Base-by-base conservation (phyloP, 2,329 filamentous ascomycete genomes). In the Aspergillus costaricaensis region DNA sequence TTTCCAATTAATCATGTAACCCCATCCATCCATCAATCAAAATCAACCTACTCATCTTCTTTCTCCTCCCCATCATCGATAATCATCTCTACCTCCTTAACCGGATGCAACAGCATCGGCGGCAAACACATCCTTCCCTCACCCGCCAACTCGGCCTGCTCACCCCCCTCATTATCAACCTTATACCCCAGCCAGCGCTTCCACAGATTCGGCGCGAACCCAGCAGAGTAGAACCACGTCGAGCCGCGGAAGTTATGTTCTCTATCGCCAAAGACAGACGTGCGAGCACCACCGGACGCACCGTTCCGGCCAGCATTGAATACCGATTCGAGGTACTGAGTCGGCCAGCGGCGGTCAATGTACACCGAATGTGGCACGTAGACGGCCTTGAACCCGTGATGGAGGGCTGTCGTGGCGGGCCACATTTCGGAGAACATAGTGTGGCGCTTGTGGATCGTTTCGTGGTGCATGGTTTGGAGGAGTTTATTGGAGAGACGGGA, bases 351-450 rank as follows among this genome's bases (percentile, higher is more conserved):
- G 58, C 93, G 88, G 76, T 96, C 93, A 15, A 94, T 86, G 73
- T 90, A 98, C 58, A 96, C 84, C 1, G 93, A 91, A 70, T 98
- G 94, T 1, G 94, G 94, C 2, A 88, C 92, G 66, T 90, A 96
- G 14, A 97, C 92, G 39, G 91, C 92, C 80, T 97, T 98, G 79
- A 91, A 88, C 10, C 94, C 94, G 74, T 97, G 93, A 62, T 97
- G 93, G 9, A 98, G 83, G 1, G 93, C 91, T 1, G 91, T 88
- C 0, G 91, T 95, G 1, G 89, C 89, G 0, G 93, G 91, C 92
- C 92, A 97, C 93, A 97, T 97, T 77, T 98, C 94, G 0, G 92
- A 91, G 74, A 96, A 96, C 80, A 95, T 96, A 65, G 91, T 91
- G 76, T 96, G 91, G 68, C 92, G 93, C 72, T 89, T 88, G 69